phyloP scores from a whole-genome alignment of 1,284 basidiomycete genomes.

The Fistulinella cinereoalba region DNA sequence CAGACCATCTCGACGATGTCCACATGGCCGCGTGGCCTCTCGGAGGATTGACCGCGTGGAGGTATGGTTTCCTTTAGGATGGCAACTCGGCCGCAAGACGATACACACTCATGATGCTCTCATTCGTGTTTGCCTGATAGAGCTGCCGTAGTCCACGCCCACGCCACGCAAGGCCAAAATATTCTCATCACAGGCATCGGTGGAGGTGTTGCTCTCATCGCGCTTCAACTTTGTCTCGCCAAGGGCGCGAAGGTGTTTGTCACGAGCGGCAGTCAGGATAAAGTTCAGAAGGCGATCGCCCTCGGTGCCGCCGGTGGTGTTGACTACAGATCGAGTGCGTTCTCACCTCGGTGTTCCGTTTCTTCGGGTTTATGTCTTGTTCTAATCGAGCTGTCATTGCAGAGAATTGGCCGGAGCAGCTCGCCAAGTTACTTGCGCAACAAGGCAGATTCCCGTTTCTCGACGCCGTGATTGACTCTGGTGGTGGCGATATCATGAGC shows the following conservation, averaged over 20 bases:
- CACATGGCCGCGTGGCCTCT: constrained; percentile 77
- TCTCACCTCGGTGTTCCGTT: background rate
- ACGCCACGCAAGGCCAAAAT: constrained; percentile 62
- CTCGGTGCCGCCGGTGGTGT: constrained; percentile 81
- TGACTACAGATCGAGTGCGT: constrained; percentile 65
- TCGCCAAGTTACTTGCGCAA: constrained; percentile 50
- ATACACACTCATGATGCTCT: background rate
- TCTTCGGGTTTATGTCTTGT: background rate
- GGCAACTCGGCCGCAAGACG: no score
- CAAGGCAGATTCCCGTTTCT: constrained; percentile 38
- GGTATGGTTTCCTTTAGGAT: constrained; percentile 51
- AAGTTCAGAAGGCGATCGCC: constrained; percentile 63
- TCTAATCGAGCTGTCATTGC: constrained; percentile 1
- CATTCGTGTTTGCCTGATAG: constrained; percentile 36
- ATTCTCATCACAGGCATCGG: constrained; percentile 79
- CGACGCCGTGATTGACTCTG: constrained; percentile 79
- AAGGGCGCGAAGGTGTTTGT: constrained; percentile 80
- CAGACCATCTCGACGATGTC: constrained; percentile 66
- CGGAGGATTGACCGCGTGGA: constrained; percentile 80
- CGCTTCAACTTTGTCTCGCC: constrained; percentile 75
- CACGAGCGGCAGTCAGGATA: constrained; percentile 70
- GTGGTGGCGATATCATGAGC: constrained; percentile 73
- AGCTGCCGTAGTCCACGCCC: constrained; percentile 68
- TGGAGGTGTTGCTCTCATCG: constrained; percentile 80
- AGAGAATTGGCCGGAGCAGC: constrained; percentile 66